Base-by-base conservation (phyloP, 768 basidiomycete species). In the Russula foetens region DNA sequence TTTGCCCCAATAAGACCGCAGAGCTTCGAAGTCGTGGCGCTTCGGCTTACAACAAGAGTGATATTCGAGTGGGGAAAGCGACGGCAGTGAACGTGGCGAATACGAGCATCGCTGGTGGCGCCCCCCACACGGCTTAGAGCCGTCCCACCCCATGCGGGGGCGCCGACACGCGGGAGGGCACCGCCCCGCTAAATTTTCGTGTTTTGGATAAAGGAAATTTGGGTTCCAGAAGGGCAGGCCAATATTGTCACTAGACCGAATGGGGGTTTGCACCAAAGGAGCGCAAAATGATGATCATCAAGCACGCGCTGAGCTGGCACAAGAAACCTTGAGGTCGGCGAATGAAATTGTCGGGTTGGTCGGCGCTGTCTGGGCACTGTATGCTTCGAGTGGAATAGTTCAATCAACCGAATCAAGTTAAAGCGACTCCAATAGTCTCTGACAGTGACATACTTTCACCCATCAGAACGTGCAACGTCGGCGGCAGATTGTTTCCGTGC, bases 401-500 rank as follows among this genome's bases (percentile, higher is more conserved):
- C 45, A 26, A 23, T 4, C 21, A 21, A 35, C 56, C 51, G 12
- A 38, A 62, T 58, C 51, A 35, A 56, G 55, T 45, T 51, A 62
- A n/a, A 46, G 55, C 23, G 56, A 58, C 56, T 33, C 44, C 31
- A 14, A 21, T n/a, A 23, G 8, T 53, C 38, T 17, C 55, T 56
- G 44, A 53, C 49, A 57, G 7, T 46, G 38, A 47, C 60, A 57
- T 46, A 53, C 17, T 15, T 52, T 35, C 53, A 50, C 35, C 56
- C 55, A 62, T 62, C 61, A 62, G 61, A 62, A 56, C 4, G 28
- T 48, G 45, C n/a, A 43, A 43, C 24, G 17, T 51, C 12, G 56
- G 44, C 55, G 38, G 53, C 24, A n/a, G 39, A 21, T 52, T 19
- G 5, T 73, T 71, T 69, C 63, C 74, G 66, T 69, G 66, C 24